phyloP scores from a whole-genome alignment of 164 flowering plant genomes.

The Vitis vinifera region ASM3070453v1 NC_081822.1:2590001-2590500 shows the following conservation, averaged over 20 bases:
- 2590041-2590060: constrained; percentile 44
- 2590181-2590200: constrained; percentile 95
- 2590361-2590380: too few relatives aligned
- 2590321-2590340: too few relatives aligned
- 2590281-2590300: background rate
- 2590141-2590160: constrained; percentile 73
- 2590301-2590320: too few relatives aligned
- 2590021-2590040: constrained; percentile 69
- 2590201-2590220: constrained; percentile 72
- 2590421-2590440: background rate
- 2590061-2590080: constrained; percentile 53
- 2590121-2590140: constrained; percentile 83
- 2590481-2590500: background rate
- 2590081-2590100: constrained; percentile 72
- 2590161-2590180: constrained; percentile 89
- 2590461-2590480: background rate
- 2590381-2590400: too few relatives aligned
- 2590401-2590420: background rate
- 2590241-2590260: constrained; percentile 12
- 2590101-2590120: constrained; percentile 81
- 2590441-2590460: background rate
- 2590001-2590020: constrained; percentile 82
- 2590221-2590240: constrained; percentile 86
- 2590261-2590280: constrained; percentile 10
- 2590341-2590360: too few relatives aligned